Conservation (phyloP, 2,329 filamentous ascomycete genomes). For the Xylariaceae sp. region DNA sequence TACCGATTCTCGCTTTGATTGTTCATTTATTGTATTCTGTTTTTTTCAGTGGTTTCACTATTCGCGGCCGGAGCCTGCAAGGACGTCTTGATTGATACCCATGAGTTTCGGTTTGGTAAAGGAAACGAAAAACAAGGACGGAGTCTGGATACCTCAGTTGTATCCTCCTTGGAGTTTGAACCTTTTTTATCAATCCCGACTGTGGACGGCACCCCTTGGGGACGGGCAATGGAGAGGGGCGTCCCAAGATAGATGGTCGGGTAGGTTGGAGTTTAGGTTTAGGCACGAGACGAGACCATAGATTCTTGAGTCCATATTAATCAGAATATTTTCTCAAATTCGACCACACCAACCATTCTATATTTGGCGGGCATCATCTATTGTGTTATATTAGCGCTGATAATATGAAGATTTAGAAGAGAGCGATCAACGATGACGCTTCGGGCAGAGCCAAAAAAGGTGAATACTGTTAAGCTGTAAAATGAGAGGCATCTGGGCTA, state of each 20-base stretch:
- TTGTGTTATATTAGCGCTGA: not conserved
- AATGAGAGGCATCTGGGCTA: too few species aligned
- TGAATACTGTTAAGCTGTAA: too few species aligned
- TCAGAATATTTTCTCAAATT: not conserved
- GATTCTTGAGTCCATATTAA: not conserved
- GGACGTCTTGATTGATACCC: constrained; percentile 22
- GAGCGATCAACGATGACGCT: too few species aligned
- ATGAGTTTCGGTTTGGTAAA: constrained; percentile 14
- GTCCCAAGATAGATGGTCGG: constrained; percentile 13
- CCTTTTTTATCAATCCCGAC: not conserved
- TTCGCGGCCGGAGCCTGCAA: constrained; percentile 11
- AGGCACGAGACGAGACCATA: not conserved
- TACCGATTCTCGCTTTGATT: constrained; percentile 6
- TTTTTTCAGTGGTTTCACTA: constrained; percentile 6
- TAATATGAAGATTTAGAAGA: too few species aligned
- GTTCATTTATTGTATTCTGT: not conserved
- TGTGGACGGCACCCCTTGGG: not conserved
- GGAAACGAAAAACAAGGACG: constrained; percentile 1
- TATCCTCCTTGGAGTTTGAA: not conserved
- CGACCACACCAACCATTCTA: not conserved
- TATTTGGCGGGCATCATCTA: not conserved
- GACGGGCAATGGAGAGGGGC: constrained; percentile 2
- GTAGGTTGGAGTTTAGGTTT: constrained; percentile 10
- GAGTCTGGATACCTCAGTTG: not conserved
- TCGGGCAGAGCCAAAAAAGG: too few species aligned